Conservation (phyloP, 164 flowering plant genomes). For the Magnolia changhungtana region DNA sequence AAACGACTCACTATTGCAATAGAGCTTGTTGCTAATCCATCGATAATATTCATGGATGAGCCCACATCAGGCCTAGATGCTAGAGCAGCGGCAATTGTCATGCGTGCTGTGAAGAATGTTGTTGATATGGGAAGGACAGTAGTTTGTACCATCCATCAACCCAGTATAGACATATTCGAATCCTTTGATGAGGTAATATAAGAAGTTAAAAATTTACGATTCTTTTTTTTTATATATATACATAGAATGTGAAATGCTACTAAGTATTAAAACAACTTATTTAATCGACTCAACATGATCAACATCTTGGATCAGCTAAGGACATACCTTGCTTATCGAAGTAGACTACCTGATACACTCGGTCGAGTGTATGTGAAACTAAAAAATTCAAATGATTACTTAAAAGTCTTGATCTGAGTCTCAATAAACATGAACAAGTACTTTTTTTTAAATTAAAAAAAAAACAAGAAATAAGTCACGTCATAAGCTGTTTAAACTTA, state of each 20-base stretch:
- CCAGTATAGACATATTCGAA: slow-evolving; percentile 75
- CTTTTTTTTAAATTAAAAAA: no score
- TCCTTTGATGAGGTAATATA: slow-evolving; percentile 71
- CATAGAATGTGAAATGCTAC: background rate
- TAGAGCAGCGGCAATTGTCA: slow-evolving; percentile 80
- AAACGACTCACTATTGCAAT: slow-evolving; percentile 82
- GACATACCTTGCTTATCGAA: background rate
- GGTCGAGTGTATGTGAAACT: no score
- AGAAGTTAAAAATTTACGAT: background rate
- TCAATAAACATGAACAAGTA: no score
- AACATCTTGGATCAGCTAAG: background rate
- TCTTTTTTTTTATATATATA: background rate
- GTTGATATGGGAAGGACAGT: slow-evolving; percentile 61
- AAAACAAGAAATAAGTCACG: no score
- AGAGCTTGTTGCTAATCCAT: slow-evolving; percentile 82
- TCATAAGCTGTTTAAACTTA: no score
- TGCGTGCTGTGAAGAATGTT: slow-evolving; percentile 74
- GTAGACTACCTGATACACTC: no score
- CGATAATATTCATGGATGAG: slow-evolving; percentile 81
- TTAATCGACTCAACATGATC: background rate
- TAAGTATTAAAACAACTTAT: no score
- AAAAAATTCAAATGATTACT: no score
- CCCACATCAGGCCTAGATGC: slow-evolving; percentile 92
- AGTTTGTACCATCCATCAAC: slow-evolving; percentile 71
- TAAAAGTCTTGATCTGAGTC: no score